Evolutionary conservation across 768 basidiomycete genomes (phyloP), one percentile per base, ranked within the genome.

Genomic region (Exidia glandulosa): DNA sequence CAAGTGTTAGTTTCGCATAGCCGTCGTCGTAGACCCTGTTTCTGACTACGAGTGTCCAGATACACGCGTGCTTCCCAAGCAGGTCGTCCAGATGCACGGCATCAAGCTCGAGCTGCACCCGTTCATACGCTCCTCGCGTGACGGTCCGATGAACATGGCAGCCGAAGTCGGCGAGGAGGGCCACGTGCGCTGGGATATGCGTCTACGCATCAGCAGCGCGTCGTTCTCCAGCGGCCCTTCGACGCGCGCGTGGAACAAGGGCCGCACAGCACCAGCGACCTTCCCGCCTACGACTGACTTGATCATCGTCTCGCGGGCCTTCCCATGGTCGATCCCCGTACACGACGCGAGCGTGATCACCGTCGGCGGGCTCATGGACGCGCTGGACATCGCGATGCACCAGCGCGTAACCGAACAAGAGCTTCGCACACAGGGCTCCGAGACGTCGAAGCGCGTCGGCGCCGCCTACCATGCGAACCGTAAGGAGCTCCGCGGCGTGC

Each of bases 101-200:
- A 27, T 54, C 27, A 31, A 29, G 27, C 27, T 54, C 1, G 7
- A 27, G 30, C 27, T 54, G 50, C 50, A 54, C 30, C 50, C 50
- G 30, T 54, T 27, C 50, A 7, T 54, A 29, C 50, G 50, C 30
- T 13, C 30, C 4, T 27, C 25, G 25, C 7, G 25, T 25, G 27
- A 54, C 6, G 25, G 27, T 14, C 66, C 71, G 0, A 82, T 84
- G 2, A 23, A 66, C 66, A 45, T 73, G 70, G 61, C 74, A 27
- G 70, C 77, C 0, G 75, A 76, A 9, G 68, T 69, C 3, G 64
- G 72, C 3, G 76, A 79, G 1, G 70, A 73, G 30, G 77, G 78
- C 4, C 80, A 81, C 66, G 72, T 90, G 48, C 81, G 79, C 54
- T 89, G 87, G 86, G 86, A 87, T 71, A 86, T 90, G 83, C 76